Evolutionary conservation across 768 basidiomycete genomes (phyloP), one percentile per base, ranked within the genome.

Genomic region (Pholiota conissans): DNA sequence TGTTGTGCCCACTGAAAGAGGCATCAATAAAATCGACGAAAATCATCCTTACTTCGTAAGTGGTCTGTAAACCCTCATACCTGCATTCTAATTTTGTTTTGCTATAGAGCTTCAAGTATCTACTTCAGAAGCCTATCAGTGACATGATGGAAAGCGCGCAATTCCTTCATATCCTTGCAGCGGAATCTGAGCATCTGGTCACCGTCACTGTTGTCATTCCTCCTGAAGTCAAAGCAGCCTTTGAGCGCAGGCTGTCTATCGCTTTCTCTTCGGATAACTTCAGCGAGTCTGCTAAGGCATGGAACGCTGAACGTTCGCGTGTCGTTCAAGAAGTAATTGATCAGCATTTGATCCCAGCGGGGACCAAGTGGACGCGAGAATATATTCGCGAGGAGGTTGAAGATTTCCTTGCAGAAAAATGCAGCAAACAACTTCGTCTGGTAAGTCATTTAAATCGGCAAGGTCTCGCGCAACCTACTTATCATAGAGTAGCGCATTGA

Each of bases 81-180:
- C 47, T 39, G 30, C 13, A 6, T 32, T 26, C 24, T 35, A 37
- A 42, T 5, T 30, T 57, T 26, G 60, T 14, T 48, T 52, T 55
- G 30, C n/a, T n/a, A n/a, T 65, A 99, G 96, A 87, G 85, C 65
- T 98, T 98, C 83, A 98, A 98, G 79, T 98, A 98, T 74, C 81
- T 98, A 27, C 76, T 80, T 26, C 80, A 89, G 59, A 98, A 97
- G 67, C 85, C 84, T 24, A 80, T 93, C 28, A 69, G 70, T 27
- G 81, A 86, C 4, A 87, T 96, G 84, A 64, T 86, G 35, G 80
- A 86, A 37, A 76, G 81, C 0, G 77, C 91, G 18, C 93, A 95
- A 64, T 98, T 95, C 73, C 78, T 98, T 24, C 87, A 93, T 62
- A 96, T 98, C 62, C 84, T 98, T 8, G 82, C 84, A 37, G 97